A percentile compares a stretch with the other conserved stretches of the same genome.
Conservation (phyloP, 2,329 filamentous ascomycete genomes). For the Fusarium oxysporum region DNA sequence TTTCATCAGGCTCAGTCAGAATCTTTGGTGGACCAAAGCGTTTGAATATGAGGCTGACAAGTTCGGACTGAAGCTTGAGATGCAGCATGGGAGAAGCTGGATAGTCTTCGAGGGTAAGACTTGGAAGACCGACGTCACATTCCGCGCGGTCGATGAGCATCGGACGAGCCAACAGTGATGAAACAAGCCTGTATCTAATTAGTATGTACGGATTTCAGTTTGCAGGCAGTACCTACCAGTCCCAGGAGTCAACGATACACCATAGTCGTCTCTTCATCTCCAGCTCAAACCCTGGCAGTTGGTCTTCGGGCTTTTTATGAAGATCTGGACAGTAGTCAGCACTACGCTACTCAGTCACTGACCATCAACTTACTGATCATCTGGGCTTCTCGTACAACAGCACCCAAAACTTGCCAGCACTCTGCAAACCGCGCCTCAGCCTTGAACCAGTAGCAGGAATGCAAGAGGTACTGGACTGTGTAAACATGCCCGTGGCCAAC, state of each 20-base stretch:
- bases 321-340: background rate
- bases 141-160: slow-evolving; percentile 24
- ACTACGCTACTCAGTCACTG: rapidly evolving
- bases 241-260: slow-evolving; percentile 28
- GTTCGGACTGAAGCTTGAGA: slow-evolving; percentile 23
- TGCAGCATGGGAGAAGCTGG: slow-evolving; percentile 24
- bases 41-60: slow-evolving; percentile 19
- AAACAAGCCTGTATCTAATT: slow-evolving; percentile 5
- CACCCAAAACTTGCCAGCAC: slow-evolving; percentile 20
- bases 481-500: slow-evolving; percentile 17
- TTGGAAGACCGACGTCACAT: slow-evolving; percentile 18
- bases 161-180: slow-evolving; percentile 6
- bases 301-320: slow-evolving; percentile 3
- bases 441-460: slow-evolving; percentile 30
- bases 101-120: slow-evolving; percentile 17
- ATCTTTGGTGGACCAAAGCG: slow-evolving; percentile 17
- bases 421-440: slow-evolving; percentile 23
- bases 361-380: slow-evolving; percentile 8
- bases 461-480: slow-evolving; percentile 13
- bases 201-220: rapidly evolving
- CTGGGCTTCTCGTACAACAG: slow-evolving; percentile 23
- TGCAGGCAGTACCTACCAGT: background rate
- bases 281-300: slow-evolving; percentile 12
- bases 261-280: slow-evolving; percentile 24
- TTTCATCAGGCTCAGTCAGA: slow-evolving; percentile 1